Evolutionary conservation across 805 yeast species (phyloP).

Genomic region (Ogataea allantospora): DNA sequence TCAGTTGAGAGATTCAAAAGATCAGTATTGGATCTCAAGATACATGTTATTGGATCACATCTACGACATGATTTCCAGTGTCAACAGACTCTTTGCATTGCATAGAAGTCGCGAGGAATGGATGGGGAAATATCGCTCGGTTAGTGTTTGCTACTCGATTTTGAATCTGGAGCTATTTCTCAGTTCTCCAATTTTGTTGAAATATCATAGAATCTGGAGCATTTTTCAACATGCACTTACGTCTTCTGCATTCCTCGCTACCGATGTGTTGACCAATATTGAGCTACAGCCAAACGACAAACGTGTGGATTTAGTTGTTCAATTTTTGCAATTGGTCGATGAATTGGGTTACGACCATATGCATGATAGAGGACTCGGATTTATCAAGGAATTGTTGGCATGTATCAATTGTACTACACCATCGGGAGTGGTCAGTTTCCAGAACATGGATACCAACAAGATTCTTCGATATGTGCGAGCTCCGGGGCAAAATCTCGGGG

Average conservation of each 20-base stretch:
- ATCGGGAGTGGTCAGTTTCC: slow-evolving; percentile 1
- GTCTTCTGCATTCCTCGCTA: slow-evolving; percentile 1
- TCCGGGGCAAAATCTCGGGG: slow-evolving; percentile 2
- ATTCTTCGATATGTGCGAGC: slow-evolving; percentile 1
- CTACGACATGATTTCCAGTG: slow-evolving; percentile 2
- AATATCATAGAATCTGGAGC: slow-evolving; percentile 4
- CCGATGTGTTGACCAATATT: slow-evolving; percentile 7
- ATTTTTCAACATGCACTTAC: slow-evolving; percentile 3
- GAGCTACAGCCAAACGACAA: slow-evolving; percentile 5
- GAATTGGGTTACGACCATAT: slow-evolving; percentile 6
- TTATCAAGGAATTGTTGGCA: background rate
- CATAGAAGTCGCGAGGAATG: slow-evolving; percentile 1
- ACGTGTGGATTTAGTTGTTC: slow-evolving; percentile 2
- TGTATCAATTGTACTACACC: slow-evolving; percentile 3
- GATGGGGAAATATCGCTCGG: slow-evolving; percentile 4
- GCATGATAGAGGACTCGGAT: slow-evolving; percentile 3
- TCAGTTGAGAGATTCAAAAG: background rate
- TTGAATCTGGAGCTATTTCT: slow-evolving; percentile 2
- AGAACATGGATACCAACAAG: slow-evolving; percentile 1
- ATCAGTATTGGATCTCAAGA: slow-evolving; percentile 1
- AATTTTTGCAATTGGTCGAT: slow-evolving; percentile 2
- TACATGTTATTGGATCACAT: slow-evolving; percentile 3
- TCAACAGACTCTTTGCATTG: slow-evolving; percentile 1
- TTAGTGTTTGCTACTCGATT: slow-evolving; percentile 3
- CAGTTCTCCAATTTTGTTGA: slow-evolving; percentile 1